phyloP scores from a whole-genome alignment of 306 rosid species.

The Castanopsis chinensis region DNA sequence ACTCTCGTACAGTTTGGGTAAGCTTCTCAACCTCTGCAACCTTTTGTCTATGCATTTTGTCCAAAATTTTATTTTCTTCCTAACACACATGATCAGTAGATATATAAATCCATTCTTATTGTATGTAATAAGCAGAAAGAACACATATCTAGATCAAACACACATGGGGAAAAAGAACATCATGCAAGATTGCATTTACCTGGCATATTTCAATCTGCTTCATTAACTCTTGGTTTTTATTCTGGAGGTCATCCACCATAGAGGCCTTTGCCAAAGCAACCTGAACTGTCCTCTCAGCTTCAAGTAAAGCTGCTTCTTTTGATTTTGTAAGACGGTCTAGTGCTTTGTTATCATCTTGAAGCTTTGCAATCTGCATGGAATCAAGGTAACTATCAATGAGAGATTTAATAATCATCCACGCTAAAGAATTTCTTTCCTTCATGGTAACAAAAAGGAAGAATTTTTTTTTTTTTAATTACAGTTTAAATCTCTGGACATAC shows the following conservation, averaged over 20 bases:
- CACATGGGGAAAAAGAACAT: neutral
- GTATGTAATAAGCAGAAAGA: slow-evolving; percentile 10
- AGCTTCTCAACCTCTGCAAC: slow-evolving; percentile 99
- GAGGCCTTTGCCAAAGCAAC: slow-evolving; percentile 98
- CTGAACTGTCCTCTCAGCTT: slow-evolving; percentile 96
- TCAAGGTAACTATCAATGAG: slow-evolving; percentile 24
- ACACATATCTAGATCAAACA: neutral
- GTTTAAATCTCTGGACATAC: slow-evolving; percentile 30
- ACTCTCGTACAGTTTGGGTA: slow-evolving; percentile 96
- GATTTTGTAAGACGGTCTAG: slow-evolving; percentile 97
- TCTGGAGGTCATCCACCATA: slow-evolving; percentile 99
- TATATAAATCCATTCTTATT: slow-evolving; percentile 11
- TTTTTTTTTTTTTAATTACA: too few species aligned
- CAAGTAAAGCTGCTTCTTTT: slow-evolving; percentile 96
- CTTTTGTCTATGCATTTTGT: slow-evolving; percentile 95
- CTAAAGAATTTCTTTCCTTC: neutral
- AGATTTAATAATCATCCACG: slow-evolving; percentile 7
- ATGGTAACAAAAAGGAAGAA: neutral
- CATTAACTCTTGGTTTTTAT: slow-evolving; percentile 95
- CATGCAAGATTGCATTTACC: slow-evolving; percentile 42
- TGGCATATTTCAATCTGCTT: slow-evolving; percentile 99
- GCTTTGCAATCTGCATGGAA: slow-evolving; percentile 82
- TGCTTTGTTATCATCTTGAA: slow-evolving; percentile 97
- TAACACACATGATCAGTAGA: slow-evolving; percentile 32
- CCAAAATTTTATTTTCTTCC: slow-evolving; percentile 99